These are phyloP conservation scores for Neurospora intermedia DNA, from an alignment of 495 filamentous ascomycete species.

Conservation along the genomic window DNA sequence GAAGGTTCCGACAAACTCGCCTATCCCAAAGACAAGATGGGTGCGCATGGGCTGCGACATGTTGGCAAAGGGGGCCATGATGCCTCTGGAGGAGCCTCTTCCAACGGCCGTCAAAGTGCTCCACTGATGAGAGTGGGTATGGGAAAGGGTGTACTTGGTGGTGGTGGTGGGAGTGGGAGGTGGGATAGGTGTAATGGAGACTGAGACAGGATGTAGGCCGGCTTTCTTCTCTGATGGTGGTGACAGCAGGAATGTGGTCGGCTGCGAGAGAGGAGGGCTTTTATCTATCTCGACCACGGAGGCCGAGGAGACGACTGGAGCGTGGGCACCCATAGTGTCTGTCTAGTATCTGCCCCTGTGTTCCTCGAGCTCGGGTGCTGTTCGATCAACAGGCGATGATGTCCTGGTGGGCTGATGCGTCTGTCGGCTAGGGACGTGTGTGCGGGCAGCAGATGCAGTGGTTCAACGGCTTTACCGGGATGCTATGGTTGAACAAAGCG, in stretches of 20 bases:
- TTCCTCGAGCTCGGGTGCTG: not conserved
- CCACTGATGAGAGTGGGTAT: not conserved
- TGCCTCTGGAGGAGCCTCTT: not conserved
- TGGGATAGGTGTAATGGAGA: not conserved
- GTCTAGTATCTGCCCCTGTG: not conserved
- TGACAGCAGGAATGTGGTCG: not conserved
- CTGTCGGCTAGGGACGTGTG: not conserved
- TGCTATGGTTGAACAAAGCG: not conserved
- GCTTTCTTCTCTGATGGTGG: not conserved
- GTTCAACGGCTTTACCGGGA: not conserved
- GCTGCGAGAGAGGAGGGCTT: not conserved
- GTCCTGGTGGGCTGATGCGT: not conserved
- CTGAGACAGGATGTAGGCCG: not conserved
- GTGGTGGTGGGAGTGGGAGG: not conserved
- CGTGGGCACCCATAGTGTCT: not conserved
- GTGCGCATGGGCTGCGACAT: constrained; percentile 13
- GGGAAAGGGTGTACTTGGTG: not conserved
- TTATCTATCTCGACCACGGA: not conserved
- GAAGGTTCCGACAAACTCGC: constrained; percentile 74
- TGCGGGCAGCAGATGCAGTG: not conserved
- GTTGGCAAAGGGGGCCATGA: not conserved
- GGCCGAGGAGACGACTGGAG: not conserved
- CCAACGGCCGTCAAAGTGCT: not conserved
- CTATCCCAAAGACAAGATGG: constrained; percentile 49
- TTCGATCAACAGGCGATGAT: not conserved